A percentile compares a stretch with the other conserved stretches of the same genome.
Evolutionary conservation across 352 stramenopile species (phyloP).

Genomic region (Plasmopara muralis): DNA sequence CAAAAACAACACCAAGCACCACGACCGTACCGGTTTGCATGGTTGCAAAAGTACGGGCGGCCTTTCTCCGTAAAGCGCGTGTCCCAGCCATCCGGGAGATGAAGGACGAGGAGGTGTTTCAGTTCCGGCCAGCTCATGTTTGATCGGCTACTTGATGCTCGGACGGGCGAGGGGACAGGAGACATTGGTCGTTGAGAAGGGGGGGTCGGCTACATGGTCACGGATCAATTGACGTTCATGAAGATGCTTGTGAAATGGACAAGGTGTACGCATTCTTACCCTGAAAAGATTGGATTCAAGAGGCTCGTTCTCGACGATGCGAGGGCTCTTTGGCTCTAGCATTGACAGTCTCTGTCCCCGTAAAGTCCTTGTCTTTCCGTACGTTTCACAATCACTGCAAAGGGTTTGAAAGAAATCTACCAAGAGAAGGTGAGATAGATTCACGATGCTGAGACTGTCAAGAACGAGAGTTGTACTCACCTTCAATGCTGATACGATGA

Average conservation of each 20-base stretch:
- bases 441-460: neutral
- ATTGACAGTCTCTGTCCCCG: neutral
- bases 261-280: neutral
- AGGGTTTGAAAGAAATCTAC: conserved; percentile 6
- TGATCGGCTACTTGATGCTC: neutral
- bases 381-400: neutral
- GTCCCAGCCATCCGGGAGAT: neutral
- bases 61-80: conserved; percentile 29
- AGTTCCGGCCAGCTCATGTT: conserved; percentile 1
- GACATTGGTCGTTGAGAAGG: neutral
- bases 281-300: neutral
- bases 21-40: conserved; percentile 45
- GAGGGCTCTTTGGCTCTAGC: neutral
- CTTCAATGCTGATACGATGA: conserved; percentile 25
- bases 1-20: neutral
- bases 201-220: neutral
- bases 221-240: neutral
- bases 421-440: neutral
- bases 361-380: neutral
- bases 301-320: neutral
- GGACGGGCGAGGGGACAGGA: neutral
- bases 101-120: conserved; percentile 8
- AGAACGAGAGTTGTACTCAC: conserved; percentile 12
- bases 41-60: conserved; percentile 28
- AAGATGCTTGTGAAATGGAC: neutral